Base-by-base conservation (phyloP, 2,329 filamentous ascomycete genomes). In the Alternaria ventricosa region DNA sequence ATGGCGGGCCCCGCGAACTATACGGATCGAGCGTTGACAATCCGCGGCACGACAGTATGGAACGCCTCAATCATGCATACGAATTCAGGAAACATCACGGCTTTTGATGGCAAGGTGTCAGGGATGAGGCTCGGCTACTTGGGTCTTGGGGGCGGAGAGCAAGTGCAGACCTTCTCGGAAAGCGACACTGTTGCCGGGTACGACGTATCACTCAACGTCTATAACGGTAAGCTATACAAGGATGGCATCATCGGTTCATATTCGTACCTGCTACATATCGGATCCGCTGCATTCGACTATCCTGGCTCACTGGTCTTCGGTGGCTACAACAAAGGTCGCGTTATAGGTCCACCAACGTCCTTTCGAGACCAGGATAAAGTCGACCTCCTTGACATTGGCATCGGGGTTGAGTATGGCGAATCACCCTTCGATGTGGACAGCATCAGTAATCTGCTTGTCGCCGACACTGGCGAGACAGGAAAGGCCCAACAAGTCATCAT, bases 351-450 rank as follows among this genome's bases (percentile, higher is more conserved):
- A 1, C 67, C 73, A 4, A 76, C 66, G 6, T 63, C 66, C 3
- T 76, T 75, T 50, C 55, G 46, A n/a, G 44, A 60, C 25, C 41
- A 47, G 2, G 58, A 76, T 15, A 11, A 9, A 22, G 43, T 45
- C 9, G 57, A 66, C 6, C 63, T 85, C 8, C 69, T 75, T 11
- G 82, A 84, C 54, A 81, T 85, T 41, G 68, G 71, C 13, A 78
- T 86, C 22, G 79, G 78, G 2, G 81, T 84, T 20, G 71, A 80
- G 5, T 71, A 70, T 13, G 83, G 83, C 3, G 73, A 64, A 12
- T 83, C 81, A 1, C 82, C 82, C 4, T 60, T 46, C 8, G 15
- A 25, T 3, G 46, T 60, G 6, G 50, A 67, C 10, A 66, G 70
- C 22, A 67, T 57, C 3, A 63, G 67, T 4, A 44, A 49, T 12